Evolutionary conservation across 192 early-diverging fungal genomes (phyloP), one percentile per base, ranked within the genome.

Genomic region (Coemansia sp.): DNA sequence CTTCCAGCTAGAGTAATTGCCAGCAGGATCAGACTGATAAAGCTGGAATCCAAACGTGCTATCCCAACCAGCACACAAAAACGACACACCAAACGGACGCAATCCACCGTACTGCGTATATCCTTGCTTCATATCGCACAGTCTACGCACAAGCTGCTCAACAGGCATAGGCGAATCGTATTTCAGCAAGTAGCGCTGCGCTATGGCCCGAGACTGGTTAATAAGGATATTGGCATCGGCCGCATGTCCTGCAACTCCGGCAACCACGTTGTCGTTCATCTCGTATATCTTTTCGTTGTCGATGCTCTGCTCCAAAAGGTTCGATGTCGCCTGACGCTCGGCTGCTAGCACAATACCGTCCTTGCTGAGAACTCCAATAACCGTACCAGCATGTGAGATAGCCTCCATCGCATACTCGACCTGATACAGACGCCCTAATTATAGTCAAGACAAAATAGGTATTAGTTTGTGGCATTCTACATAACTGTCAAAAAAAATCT

Each of bases 321-420:
- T 97, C 61, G 92, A 94, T 18, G 96, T 91, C 0, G 93, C 92
- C 86, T 96, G 96, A 72, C 97, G 97, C 84, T 98, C 96, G 27
- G 98, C 98, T 24, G 95, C 97, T 75, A 99, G 88, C 3, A 99
- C 94, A 52, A 98, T 88, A 52, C 98, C 98, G 66, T 99, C 96
- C 49, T 88, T 90, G 54, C 93, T 87, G 63, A 95, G 88, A 68
- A 99, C 91, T 49, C 98, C 98, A 31, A 99, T 89, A 16, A 93
- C 92, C 65, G 93, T 98, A 52, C 96, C 96, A 33, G 97, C 98
- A 70, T 95, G 96, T 7, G 94, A 96, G 79, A 99, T 98, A 42
- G 98, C 97, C 81, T 99, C 96, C 96, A 99, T 98, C 27, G 98
- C 98, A 83, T 99, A 98, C 86, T 99, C 98, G 68, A 99, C 98